Evolutionary conservation across 441 rosid species (phyloP).

Genomic region (Populus trichocarpa): DNA sequence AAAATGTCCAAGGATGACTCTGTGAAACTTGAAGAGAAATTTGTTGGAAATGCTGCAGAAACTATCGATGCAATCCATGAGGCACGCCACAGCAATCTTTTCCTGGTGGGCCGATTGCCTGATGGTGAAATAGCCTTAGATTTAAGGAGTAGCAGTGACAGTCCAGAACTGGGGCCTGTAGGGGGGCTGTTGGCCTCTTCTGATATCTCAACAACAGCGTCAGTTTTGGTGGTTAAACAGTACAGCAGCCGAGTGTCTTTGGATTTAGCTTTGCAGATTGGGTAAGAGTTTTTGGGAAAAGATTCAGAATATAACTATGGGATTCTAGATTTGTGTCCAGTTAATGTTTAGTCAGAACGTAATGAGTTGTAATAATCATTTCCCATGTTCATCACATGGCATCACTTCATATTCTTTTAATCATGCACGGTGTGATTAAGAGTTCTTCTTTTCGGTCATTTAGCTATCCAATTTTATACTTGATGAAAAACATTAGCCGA

Average conservation of each 20-base stretch:
- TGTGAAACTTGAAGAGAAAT: constrained; percentile 47
- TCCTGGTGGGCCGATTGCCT: constrained; percentile 64
- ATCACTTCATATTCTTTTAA: too few species aligned
- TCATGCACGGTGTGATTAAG: too few species aligned
- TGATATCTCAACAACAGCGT: constrained; percentile 49
- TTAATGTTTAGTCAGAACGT: not conserved
- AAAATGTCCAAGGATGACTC: constrained; percentile 28
- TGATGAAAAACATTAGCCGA: too few species aligned
- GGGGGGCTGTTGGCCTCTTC: constrained; percentile 51
- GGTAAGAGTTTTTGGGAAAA: constrained; percentile 20
- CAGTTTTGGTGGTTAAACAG: constrained; percentile 75
- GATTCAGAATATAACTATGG: constrained; percentile 30
- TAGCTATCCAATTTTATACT: too few species aligned
- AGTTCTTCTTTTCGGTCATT: too few species aligned
- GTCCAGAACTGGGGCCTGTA: constrained; percentile 67
- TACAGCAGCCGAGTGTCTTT: constrained; percentile 24
- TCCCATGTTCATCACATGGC: not conserved
- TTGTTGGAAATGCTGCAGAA: constrained; percentile 39
- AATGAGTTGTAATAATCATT: not conserved
- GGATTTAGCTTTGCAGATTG: constrained; percentile 20
- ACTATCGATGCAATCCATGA: constrained; percentile 42
- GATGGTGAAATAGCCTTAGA: constrained; percentile 50
- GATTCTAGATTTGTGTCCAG: not conserved
- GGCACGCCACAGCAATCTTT: constrained; percentile 45
- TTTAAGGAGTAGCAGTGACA: constrained; percentile 39